phyloP scores from a whole-genome alignment of 2,329 filamentous ascomycete species.

The Talaromyces sp. region DNA sequence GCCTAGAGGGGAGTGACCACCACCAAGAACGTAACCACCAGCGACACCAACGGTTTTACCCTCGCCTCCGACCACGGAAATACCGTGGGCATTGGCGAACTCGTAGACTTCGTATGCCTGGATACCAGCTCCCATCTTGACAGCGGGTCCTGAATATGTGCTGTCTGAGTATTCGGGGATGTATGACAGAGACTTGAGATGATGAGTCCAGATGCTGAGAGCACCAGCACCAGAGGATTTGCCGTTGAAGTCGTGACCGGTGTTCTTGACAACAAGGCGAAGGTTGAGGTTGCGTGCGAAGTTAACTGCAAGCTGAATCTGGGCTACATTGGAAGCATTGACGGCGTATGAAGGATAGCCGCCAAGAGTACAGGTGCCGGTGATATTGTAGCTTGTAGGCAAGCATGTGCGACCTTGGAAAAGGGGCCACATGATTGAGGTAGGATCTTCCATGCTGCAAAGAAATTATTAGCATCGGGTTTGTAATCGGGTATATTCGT shows the following conservation, averaged over 20 bases:
- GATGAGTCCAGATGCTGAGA: conserved; percentile 50
- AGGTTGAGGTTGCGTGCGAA: conserved; percentile 14
- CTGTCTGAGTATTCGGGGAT: conserved; percentile 24
- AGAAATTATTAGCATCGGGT: neutral
- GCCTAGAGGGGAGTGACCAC: conserved; percentile 51
- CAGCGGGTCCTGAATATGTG: conserved; percentile 1
- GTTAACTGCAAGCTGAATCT: conserved; percentile 16
- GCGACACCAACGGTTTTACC: conserved; percentile 52
- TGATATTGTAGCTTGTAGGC: conserved; percentile 24
- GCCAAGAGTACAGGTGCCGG: conserved; percentile 25
- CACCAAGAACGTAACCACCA: conserved; percentile 60
- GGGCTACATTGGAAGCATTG: conserved; percentile 25
- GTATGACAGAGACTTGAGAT: conserved; percentile 45
- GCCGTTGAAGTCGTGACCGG: conserved; percentile 26
- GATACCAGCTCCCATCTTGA: conserved; percentile 11
- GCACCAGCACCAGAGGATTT: conserved; percentile 48
- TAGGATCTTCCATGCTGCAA: conserved; percentile 21
- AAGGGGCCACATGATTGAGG: conserved; percentile 32
- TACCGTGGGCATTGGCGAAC: conserved; percentile 41
- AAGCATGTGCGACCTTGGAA: conserved; percentile 32
- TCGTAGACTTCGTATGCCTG: conserved; percentile 10
- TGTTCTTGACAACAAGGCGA: conserved; percentile 16
- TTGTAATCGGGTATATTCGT: neutral
- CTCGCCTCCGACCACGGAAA: conserved; percentile 56
- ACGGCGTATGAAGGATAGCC: conserved; percentile 35